These are phyloP conservation scores for Amesomyces nigricolor DNA, from an alignment of 2,329 filamentous ascomycete genomes.

Conservation along the genomic window DNA sequence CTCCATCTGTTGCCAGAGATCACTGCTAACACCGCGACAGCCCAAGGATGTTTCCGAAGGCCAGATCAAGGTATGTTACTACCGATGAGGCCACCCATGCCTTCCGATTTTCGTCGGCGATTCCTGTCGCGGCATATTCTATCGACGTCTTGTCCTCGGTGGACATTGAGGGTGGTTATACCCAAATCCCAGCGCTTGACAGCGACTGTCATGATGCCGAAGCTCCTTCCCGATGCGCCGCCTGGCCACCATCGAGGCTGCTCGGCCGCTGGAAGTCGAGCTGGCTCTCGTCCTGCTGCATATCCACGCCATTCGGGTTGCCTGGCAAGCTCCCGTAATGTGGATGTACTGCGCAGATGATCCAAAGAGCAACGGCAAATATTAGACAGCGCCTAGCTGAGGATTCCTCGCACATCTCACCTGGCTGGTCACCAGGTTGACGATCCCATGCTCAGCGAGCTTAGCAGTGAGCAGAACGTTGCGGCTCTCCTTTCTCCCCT, in stretches of 20 bases:
- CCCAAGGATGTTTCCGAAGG: constrained; percentile 92
- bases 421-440: constrained; percentile 27
- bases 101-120: constrained; percentile 67
- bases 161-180: constrained; percentile 21
- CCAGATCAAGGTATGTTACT: constrained; percentile 99
- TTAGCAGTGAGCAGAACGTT: constrained; percentile 26
- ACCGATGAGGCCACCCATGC: constrained; percentile 68
- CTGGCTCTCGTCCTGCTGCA: constrained; percentile 21
- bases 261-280: constrained; percentile 24
- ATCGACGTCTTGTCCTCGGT: constrained; percentile 26
- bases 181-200: constrained; percentile 15
- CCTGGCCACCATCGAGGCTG: constrained; percentile 13
- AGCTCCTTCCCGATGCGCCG: constrained; percentile 24
- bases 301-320: constrained; percentile 19
- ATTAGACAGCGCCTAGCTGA: constrained; percentile 22
- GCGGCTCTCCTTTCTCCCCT: constrained; percentile 2
- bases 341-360: constrained; percentile 14
- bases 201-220: constrained; percentile 22
- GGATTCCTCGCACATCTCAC: constrained; percentile 17
- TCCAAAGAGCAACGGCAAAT: constrained; percentile 17
- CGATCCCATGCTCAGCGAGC: constrained; percentile 24
- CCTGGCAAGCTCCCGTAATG: constrained; percentile 28
- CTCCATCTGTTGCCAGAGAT: neutral
- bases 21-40: constrained; percentile 51
- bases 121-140: constrained; percentile 33